Evolutionary conservation across 2,329 filamentous ascomycete species (phyloP).

Genomic region (Hypoxylon sp.): DNA sequence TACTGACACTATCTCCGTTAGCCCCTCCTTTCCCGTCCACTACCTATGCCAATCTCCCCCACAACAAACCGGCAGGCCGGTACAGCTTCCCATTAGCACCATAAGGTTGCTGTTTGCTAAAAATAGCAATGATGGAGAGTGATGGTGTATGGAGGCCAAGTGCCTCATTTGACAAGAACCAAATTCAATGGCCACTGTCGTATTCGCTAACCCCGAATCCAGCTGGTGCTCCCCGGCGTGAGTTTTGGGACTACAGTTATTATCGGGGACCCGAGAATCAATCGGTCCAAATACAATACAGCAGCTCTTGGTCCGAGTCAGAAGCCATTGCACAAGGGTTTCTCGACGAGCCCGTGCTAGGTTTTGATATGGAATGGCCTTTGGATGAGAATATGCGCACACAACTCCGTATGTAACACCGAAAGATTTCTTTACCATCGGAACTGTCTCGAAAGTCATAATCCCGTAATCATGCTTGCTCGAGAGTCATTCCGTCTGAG

Average conservation of each 20-base stretch:
- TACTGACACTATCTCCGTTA: too few relatives aligned
- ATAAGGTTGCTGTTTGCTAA: too few relatives aligned
- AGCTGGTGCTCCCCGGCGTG: conserved; percentile 8
- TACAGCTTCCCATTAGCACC: too few relatives aligned
- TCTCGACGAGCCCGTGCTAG: conserved; percentile 47
- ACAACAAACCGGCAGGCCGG: too few relatives aligned
- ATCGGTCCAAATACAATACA: conserved; percentile 40
- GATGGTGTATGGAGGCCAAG: conserved; percentile 13
- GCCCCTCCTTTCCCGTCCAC: too few relatives aligned
- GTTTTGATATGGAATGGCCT: conserved; percentile 53
- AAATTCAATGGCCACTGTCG: conserved; percentile 45
- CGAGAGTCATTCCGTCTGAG: not conserved
- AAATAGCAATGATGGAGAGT: conserved; percentile 1
- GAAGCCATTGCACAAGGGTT: conserved; percentile 47
- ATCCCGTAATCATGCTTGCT: too few relatives aligned
- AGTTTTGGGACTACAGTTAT: conserved; percentile 38
- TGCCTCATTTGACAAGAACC: conserved; percentile 33
- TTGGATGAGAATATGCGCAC: conserved; percentile 26
- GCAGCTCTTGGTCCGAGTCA: conserved; percentile 39
- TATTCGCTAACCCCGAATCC: conserved; percentile 33
- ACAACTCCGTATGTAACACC: conserved; percentile 16
- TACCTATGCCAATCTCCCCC: too few relatives aligned
- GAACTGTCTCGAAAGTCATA: not conserved
- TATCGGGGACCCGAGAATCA: conserved; percentile 41
- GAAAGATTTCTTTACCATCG: not conserved